Conservation (phyloP, 2,329 filamentous ascomycete species). For the Neospermospora avenae region DNA sequence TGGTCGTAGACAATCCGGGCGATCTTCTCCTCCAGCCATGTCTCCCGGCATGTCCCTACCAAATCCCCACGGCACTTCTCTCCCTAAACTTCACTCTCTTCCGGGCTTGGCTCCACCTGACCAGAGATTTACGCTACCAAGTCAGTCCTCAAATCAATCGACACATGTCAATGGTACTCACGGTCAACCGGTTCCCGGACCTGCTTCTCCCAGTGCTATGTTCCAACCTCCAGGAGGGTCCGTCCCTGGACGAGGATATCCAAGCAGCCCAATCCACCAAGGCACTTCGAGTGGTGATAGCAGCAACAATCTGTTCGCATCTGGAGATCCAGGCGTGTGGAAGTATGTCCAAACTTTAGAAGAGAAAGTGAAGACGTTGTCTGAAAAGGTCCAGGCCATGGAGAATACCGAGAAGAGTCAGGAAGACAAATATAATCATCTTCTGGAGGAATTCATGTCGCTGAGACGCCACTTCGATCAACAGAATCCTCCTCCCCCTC, state of each 20-base stretch:
- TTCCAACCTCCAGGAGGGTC: constrained; percentile 46
- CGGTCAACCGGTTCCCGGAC: constrained; percentile 23
- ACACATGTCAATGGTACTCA: constrained; percentile 20
- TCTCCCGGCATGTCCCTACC: constrained; percentile 30
- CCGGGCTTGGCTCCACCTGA: constrained; percentile 35
- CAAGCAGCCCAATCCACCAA: constrained; percentile 43
- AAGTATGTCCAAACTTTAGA: constrained; percentile 70
- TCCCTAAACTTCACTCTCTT: constrained; percentile 35
- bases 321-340: constrained; percentile 63
- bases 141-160: constrained; percentile 29
- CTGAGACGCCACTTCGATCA: constrained; percentile 29
- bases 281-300: constrained; percentile 55
- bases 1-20: constrained; percentile 54
- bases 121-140: constrained; percentile 32
- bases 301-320: constrained; percentile 64
- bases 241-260: constrained; percentile 36
- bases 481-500: constrained; percentile 21
- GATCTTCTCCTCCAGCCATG: constrained; percentile 41
- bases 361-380: constrained; percentile 48
- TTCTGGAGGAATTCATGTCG: constrained; percentile 30
- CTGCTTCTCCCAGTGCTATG: constrained; percentile 29
- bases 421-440: constrained; percentile 31
- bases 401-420: constrained; percentile 33
- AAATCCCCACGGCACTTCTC: constrained; percentile 29
- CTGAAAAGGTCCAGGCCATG: constrained; percentile 43